Evolutionary conservation across 192 early-diverging fungal species (phyloP), one percentile per base, ranked within the genome.

Genomic region (Cladochytrium replicatum): DNA sequence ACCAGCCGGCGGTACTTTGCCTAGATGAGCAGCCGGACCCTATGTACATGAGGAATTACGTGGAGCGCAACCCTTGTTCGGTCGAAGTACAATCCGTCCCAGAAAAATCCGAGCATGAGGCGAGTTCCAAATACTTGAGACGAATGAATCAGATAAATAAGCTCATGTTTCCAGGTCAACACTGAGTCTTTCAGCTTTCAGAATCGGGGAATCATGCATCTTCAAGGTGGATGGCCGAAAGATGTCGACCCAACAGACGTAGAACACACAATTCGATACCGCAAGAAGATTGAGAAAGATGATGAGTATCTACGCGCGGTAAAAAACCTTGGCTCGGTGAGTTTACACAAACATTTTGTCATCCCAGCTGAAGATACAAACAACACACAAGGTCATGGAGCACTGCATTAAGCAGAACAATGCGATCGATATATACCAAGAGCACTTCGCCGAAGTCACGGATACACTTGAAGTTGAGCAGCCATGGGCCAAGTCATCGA

Each of bases 391-490:
- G 68, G 9, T 55, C 4, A 74, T 80, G 71, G 77, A 80, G 52
- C 72, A 77, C 34, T 74, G 66, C 47, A 76, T 80, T 28, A 80
- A 78, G 48, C 77, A 80, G 59, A 80, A 80, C 52, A 80, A 80
- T 41, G 77, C 77, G 28, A 80, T 80, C 40, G 77, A 80, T 54
- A 80, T 80, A 55, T 80, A 80, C 54, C 60, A 78, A 55, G 77
- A 80, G 45, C 78, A 80, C 47, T 80, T 80, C 40, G 46, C 58
- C 6, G 75, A 75, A 28, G 53, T 46, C 27, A 62, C 55, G 3
- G 75, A 78, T 40, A 44, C 62, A 2, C 50, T 66, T 4, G 32
- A 52, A 1, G 50, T 63, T 11, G 74, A 72, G 19, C 43, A 61
- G 2, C 74, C 77, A 6, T 67, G 57, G 17, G 69, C 72, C 4